These are phyloP conservation scores for Pseudohalonectria lignicola DNA, from an alignment of 2,329 filamentous ascomycete species.

Conservation along the genomic window DNA sequence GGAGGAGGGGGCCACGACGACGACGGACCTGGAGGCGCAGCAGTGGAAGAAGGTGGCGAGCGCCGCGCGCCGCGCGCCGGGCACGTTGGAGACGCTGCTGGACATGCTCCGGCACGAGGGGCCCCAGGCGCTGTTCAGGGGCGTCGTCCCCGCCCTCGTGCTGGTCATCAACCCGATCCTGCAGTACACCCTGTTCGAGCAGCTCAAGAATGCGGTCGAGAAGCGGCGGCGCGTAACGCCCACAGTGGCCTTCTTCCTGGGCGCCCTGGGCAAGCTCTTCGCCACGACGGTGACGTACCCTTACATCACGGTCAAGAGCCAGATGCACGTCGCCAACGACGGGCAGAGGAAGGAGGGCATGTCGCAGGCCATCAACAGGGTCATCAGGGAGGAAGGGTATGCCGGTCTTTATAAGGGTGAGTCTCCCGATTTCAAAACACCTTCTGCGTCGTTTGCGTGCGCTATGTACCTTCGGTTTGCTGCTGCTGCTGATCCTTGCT, in stretches of 20 bases:
- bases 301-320: conserved; percentile 97
- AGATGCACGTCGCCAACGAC: conserved; percentile 83
- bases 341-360: conserved; percentile 66
- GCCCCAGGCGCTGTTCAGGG: conserved; percentile 73
- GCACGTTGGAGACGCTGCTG: conserved; percentile 72
- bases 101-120: conserved; percentile 77
- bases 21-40: conserved; percentile 14
- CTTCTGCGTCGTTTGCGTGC: too few species aligned
- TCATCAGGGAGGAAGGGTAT: conserved; percentile 85
- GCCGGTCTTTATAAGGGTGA: conserved; percentile 83
- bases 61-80: conserved; percentile 18
- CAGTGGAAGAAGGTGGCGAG: conserved; percentile 13
- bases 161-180: conserved; percentile 97
- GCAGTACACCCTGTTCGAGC: conserved; percentile 98
- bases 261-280: conserved; percentile 86
- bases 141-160: conserved; percentile 84
- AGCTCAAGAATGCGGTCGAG: conserved; percentile 88
- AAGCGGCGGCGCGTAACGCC: conserved; percentile 61
- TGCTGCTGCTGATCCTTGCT: background rate
- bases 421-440: too few species aligned
- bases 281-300: conserved; percentile 93
- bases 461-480: too few species aligned
- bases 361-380: conserved; percentile 63
- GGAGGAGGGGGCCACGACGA: conserved; percentile 15
- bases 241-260: conserved; percentile 78